Conservation (phyloP, 192 early-diverging fungal genomes). For the Coemansia sp. region DNA sequence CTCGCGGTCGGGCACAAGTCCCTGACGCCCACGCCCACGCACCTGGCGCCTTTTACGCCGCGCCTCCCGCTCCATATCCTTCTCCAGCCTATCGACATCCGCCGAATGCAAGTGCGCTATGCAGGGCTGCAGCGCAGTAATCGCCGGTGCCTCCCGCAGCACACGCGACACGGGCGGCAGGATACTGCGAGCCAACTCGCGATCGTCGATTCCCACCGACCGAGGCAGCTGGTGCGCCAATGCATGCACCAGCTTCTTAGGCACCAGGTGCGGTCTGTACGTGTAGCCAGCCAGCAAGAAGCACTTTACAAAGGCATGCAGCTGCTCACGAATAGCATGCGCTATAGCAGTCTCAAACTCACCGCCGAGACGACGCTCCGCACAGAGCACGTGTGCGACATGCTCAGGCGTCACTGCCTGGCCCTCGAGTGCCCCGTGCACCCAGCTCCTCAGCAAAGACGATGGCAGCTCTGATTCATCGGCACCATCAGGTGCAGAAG, state of each 20-base stretch:
- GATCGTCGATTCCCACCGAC: slow-evolving; percentile 57
- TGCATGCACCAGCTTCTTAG: neutral
- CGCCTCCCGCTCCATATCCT: slow-evolving; percentile 76
- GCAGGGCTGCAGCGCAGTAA: slow-evolving; percentile 62
- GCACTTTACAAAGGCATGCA: slow-evolving; percentile 80
- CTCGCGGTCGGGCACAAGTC: slow-evolving; percentile 21
- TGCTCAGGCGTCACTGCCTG: slow-evolving; percentile 63
- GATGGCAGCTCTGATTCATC: neutral
- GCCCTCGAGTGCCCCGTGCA: slow-evolving; percentile 20
- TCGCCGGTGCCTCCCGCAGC: slow-evolving; percentile 48
- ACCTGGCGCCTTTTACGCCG: slow-evolving; percentile 84
- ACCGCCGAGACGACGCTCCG: slow-evolving; percentile 72
- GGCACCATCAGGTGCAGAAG: too few relatives aligned
- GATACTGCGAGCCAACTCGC: slow-evolving; percentile 67
- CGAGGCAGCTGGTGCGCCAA: neutral
- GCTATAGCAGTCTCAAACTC: slow-evolving; percentile 94
- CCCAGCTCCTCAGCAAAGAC: slow-evolving; percentile 19
- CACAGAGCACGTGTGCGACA: slow-evolving; percentile 78
- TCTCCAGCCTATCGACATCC: slow-evolving; percentile 78
- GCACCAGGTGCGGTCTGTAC: slow-evolving; percentile 64
- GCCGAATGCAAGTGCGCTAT: slow-evolving; percentile 61
- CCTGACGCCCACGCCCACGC: slow-evolving; percentile 52
- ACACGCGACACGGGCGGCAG: slow-evolving; percentile 59
- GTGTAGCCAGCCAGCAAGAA: slow-evolving; percentile 76
- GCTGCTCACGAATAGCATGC: slow-evolving; percentile 91